Evolutionary conservation across 1,139 yeast species (phyloP).

Genomic region (Yamadazyma membranifaciens): DNA sequence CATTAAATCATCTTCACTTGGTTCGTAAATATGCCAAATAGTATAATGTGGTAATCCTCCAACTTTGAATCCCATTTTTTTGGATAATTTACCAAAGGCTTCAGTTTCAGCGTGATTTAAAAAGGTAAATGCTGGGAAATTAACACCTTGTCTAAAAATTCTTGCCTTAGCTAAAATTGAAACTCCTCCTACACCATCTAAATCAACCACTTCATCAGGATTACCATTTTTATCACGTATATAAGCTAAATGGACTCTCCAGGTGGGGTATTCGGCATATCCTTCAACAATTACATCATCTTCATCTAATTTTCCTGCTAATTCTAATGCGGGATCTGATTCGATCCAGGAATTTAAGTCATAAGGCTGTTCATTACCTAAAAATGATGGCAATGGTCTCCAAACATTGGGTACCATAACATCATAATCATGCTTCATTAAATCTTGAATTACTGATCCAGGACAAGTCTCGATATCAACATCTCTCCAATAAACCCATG

Average conservation of each 20-base stretch:
- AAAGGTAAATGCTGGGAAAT: constrained; percentile 87
- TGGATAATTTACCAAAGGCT: constrained; percentile 88
- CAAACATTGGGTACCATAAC: constrained; percentile 89
- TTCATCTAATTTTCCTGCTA: constrained; percentile 67
- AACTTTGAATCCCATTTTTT: constrained; percentile 72
- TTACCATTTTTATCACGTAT: constrained; percentile 64
- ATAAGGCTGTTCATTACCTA: constrained; percentile 78
- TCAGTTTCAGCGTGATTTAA: constrained; percentile 91
- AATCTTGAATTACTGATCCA: constrained; percentile 71
- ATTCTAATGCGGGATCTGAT: constrained; percentile 63
- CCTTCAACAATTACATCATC: constrained; percentile 92
- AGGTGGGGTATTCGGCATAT: constrained; percentile 85
- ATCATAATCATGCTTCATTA: constrained; percentile 73
- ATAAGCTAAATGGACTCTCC: constrained; percentile 82
- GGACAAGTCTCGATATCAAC: constrained; percentile 87
- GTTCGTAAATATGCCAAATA: constrained; percentile 85
- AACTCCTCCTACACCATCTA: constrained; percentile 92
- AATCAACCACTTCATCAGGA: constrained; percentile 62
- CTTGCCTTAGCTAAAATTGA: constrained; percentile 80
- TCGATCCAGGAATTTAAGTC: constrained; percentile 91
- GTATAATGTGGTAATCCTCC: constrained; percentile 90
- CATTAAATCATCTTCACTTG: constrained; percentile 85
- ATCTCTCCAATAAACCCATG: constrained; percentile 96
- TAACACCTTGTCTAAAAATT: constrained; percentile 79
- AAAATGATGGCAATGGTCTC: constrained; percentile 79